Base-by-base conservation (phyloP, 768 basidiomycete genomes). In the Phanerodontia chrysosporium region DNA sequence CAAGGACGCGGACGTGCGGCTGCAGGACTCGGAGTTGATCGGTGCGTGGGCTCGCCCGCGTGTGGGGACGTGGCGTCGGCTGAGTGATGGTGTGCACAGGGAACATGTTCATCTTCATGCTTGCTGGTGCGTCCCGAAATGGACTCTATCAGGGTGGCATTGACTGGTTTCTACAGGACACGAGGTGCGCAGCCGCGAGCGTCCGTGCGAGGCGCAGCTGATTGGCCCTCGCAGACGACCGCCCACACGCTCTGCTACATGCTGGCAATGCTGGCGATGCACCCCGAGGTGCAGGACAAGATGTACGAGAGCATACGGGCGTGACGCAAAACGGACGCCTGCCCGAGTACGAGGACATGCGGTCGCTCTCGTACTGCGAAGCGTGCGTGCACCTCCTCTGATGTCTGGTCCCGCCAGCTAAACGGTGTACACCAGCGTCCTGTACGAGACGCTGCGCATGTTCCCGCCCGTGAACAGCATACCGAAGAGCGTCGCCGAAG, bases 71-170 rank as follows among this genome's bases (percentile, higher is more conserved):
- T n/a, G n/a, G n/a, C n/a, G n/a, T n/a, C n/a, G n/a, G n/a, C n/a
- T n/a, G n/a, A n/a, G n/a, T n/a, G n/a, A n/a, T n/a, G 52, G 13
- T 29, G 42, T 28, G 4, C 10, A 3, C 58, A 71, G 73, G 72
- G 12, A 76, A 78, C 58, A 63, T 73, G 13, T 78, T 75, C 66
- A 71, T 78, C 21, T 73, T 77, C 59, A 64, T 86, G 22, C 65
- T 87, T n/a, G 86, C 85, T 24, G 69, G 85, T 66, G 51, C n/a
- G 64, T 55, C 29, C 8, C 49, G 28, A 12, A 6, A 2, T 4
- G 18, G 4, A 14, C 35, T 30, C 24, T 39, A 18, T 21, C 7
- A 28, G 55, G 18, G 18, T 12, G 27, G 48, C 16, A 13, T 44
- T 49, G 35, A 36, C 18, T 3, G 12, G 13, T 4, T 28, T 27